A percentile compares a stretch with the other conserved stretches of the same genome.
Evolutionary conservation across 2,329 filamentous ascomycete species (phyloP).

Genomic region (Alternaria dauci): DNA sequence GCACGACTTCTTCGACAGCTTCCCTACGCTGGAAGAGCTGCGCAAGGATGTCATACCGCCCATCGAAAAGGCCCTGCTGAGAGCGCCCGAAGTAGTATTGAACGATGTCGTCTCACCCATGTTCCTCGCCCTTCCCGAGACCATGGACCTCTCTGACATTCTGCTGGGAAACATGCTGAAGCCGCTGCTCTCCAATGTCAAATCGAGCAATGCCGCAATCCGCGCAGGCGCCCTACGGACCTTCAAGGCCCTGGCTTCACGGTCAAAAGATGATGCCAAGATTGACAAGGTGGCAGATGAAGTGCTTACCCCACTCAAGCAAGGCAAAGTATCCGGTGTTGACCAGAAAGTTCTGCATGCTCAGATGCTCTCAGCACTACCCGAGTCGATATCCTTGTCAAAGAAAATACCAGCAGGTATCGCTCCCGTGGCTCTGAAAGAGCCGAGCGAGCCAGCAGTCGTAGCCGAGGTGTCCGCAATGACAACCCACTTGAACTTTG

Average conservation of each 20-base stretch:
- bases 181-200: constrained; percentile 86
- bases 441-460: constrained; percentile 86
- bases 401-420: constrained; percentile 73
- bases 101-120: constrained; percentile 79
- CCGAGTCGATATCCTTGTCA: constrained; percentile 67
- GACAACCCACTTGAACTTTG: constrained; percentile 68
- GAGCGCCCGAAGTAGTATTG: constrained; percentile 89
- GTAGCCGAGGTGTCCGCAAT: constrained; percentile 78
- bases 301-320: constrained; percentile 79
- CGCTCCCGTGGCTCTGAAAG: constrained; percentile 75
- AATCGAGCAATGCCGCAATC: constrained; percentile 83
- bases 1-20: constrained; percentile 81
- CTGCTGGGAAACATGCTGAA: constrained; percentile 79
- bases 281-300: constrained; percentile 78
- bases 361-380: constrained; percentile 72
- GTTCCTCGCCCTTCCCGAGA: constrained; percentile 71
- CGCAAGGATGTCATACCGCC: constrained; percentile 78
- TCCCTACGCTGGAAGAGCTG: constrained; percentile 77
- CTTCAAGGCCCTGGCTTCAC: constrained; percentile 73
- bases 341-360: constrained; percentile 87
- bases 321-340: constrained; percentile 81
- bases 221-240: constrained; percentile 77
- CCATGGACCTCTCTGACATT: constrained; percentile 79
- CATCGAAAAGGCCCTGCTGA: constrained; percentile 86
- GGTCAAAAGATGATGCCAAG: constrained; percentile 65